Base-by-base conservation (phyloP, 768 basidiomycete species). In the Clathrus columnatus region DNA sequence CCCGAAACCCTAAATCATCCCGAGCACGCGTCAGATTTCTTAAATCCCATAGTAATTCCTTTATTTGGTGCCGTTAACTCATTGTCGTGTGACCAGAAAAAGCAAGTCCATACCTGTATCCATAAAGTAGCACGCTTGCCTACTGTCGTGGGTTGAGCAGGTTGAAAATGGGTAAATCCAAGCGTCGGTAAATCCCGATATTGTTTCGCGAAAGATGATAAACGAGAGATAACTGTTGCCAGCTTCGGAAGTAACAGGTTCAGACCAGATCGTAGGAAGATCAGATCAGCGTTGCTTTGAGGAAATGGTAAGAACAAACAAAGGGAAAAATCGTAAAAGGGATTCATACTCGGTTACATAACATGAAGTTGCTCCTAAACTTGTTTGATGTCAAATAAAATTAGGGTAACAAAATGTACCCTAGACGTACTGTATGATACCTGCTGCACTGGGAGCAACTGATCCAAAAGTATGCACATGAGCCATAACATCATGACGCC, bases 401-500 rank as follows among this genome's bases (percentile, higher is more conserved):
- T 23, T 4, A 36, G n/a, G 36, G 50, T 57, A 14, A 59, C 28
- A 51, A 54, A 32, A 42, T n/a, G n/a, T n/a, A n/a, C n/a, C 3
- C 28, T 21, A 41, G 24, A 73, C 81, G 57, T 61, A 90, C 89
- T 97, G 94, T 61, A 97, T 96, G 65, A 97, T 95, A 17, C 92
- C 91, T 16, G 93, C 93, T 23, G 94, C 94, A 29, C 90, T 88
- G 7, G 94, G 94, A 0, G 94, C 94, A 51, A 94, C 87, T 45
- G 77, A 79, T 5, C 94, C 94, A 67, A 97, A 99, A 3, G 94
- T 96, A 72, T 98, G 92, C 44, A 99, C 96, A 65, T 99, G 96
- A 0, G 96, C 96, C 96, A 99, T 99, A 44, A 99, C 96, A 70
- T 99, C 96, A 72, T 99, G 96, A 11, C 96, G 79, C 23, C 96